Conservation (phyloP, 331 rosid species). For the Erythrophleum ivorense region DNA sequence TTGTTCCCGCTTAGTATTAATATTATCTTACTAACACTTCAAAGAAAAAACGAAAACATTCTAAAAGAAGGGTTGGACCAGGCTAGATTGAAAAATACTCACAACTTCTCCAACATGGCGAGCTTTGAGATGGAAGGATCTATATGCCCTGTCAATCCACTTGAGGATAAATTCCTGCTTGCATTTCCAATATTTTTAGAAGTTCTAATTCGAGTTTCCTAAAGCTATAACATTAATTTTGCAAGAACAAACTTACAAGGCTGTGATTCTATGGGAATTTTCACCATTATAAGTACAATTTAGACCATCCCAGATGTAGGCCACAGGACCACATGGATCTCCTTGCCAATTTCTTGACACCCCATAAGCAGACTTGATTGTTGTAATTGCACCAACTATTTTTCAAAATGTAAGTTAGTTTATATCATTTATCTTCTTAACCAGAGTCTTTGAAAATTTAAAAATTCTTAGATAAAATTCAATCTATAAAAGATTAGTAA, state of each 20-base stretch:
- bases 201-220: neutral
- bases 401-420: neutral
- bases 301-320: conserved; percentile 50
- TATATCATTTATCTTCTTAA: neutral
- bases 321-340: conserved; percentile 54
- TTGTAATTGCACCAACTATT: conserved; percentile 48
- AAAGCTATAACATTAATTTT: neutral
- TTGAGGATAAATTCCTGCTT: conserved; percentile 36
- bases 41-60: neutral
- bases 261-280: conserved; percentile 38
- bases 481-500: neutral
- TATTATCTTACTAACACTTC: neutral
- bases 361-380: conserved; percentile 38
- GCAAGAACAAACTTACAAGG: conserved; percentile 9
- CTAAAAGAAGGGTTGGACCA: neutral
- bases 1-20: neutral
- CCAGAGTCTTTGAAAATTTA: neutral
- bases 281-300: conserved; percentile 39
- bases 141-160: conserved; percentile 39
- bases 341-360: conserved; percentile 57
- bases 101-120: conserved; percentile 29
- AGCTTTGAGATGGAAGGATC: conserved; percentile 40
- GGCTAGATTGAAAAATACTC: neutral
- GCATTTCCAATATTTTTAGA: neutral
- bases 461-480: neutral